phyloP scores from a whole-genome alignment of 1,139 yeast species.

The Nakaseomyces glabratus region DNA sequence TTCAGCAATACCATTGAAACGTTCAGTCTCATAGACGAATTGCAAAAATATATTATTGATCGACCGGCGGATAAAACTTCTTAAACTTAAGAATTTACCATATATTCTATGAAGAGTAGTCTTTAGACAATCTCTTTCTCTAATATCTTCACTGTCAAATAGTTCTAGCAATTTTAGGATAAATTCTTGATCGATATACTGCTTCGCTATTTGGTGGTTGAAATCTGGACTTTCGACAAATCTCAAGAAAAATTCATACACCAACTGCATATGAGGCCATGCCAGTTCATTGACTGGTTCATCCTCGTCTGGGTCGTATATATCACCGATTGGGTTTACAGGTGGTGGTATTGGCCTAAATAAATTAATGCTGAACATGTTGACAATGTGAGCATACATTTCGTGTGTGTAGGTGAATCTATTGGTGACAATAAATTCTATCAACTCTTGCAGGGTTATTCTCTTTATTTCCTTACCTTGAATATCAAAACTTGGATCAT shows the following conservation, averaged over 20 bases:
- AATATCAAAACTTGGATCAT: slow-evolving; percentile 85
- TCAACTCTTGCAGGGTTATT: slow-evolving; percentile 75
- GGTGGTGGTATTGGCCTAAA: slow-evolving; percentile 98
- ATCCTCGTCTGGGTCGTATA: slow-evolving; percentile 97
- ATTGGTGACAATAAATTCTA: slow-evolving; percentile 75
- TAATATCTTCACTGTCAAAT: slow-evolving; percentile 92
- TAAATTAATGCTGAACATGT: slow-evolving; percentile 80
- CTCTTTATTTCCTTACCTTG: slow-evolving; percentile 90
- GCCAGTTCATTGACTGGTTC: slow-evolving; percentile 95
- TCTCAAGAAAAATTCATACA: slow-evolving; percentile 85
- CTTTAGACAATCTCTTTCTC: slow-evolving; percentile 90
- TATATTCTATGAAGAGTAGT: slow-evolving; percentile 92
- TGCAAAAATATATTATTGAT: slow-evolving; percentile 88
- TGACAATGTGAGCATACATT: slow-evolving; percentile 80
- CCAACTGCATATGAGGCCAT: slow-evolving; percentile 99
- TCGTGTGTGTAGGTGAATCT: slow-evolving; percentile 82
- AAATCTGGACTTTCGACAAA: slow-evolving; percentile 94
- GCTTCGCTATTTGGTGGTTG: slow-evolving; percentile 87
- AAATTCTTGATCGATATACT: slow-evolving; percentile 85
- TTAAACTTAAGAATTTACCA: slow-evolving; percentile 83
- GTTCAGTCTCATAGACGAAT: slow-evolving; percentile 88
- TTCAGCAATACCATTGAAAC: slow-evolving; percentile 95
- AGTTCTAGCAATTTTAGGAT: slow-evolving; percentile 72
- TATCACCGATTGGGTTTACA: slow-evolving; percentile 91
- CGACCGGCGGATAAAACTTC: slow-evolving; percentile 86